phyloP scores from a whole-genome alignment of 2,329 filamentous ascomycete species.

The Diaporthe citrichinensis region DNA sequence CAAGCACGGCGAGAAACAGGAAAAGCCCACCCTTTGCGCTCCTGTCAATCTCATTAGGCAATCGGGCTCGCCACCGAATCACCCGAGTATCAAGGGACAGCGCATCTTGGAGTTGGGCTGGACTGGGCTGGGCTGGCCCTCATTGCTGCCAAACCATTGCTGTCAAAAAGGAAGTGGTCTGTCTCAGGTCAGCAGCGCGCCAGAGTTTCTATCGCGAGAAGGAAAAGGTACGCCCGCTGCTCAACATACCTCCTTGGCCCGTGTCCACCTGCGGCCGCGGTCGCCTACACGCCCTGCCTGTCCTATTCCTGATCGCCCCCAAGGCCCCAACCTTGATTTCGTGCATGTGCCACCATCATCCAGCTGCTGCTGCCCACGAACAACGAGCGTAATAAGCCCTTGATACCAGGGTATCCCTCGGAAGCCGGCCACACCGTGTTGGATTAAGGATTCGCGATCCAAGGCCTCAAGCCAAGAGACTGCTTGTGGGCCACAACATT shows the following conservation, averaged over 20 bases:
- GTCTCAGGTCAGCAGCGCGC: constrained; percentile 39
- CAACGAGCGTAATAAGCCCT: constrained; percentile 17
- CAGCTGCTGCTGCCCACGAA: neutral
- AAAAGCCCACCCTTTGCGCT: constrained; percentile 21
- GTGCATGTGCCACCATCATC: constrained; percentile 30
- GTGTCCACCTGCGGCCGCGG: neutral
- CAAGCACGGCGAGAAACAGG: constrained; percentile 27
- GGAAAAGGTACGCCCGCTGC: constrained; percentile 33
- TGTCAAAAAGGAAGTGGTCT: constrained; percentile 35
- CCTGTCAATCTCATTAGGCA: constrained; percentile 40
- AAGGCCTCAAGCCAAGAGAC: constrained; percentile 20
- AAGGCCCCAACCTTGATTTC: constrained; percentile 20
- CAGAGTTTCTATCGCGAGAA: constrained; percentile 1
- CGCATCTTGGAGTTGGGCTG: constrained; percentile 28
- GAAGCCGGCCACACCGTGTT: constrained; percentile 16
- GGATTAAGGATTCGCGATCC: constrained; percentile 13
- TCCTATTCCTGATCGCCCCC: constrained; percentile 29
- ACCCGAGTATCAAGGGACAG: constrained; percentile 36
- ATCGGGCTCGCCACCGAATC: constrained; percentile 36
- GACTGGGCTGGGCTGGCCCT: constrained; percentile 24
- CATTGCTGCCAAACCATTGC: constrained; percentile 32
- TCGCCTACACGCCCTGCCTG: neutral
- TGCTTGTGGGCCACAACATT: neutral
- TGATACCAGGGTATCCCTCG: constrained; percentile 25
- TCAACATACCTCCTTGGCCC: constrained; percentile 20